Evolutionary conservation across 164 flowering plant genomes (phyloP), one percentile per base, ranked within the genome.

Genomic region (Aristolochia californica): DNA sequence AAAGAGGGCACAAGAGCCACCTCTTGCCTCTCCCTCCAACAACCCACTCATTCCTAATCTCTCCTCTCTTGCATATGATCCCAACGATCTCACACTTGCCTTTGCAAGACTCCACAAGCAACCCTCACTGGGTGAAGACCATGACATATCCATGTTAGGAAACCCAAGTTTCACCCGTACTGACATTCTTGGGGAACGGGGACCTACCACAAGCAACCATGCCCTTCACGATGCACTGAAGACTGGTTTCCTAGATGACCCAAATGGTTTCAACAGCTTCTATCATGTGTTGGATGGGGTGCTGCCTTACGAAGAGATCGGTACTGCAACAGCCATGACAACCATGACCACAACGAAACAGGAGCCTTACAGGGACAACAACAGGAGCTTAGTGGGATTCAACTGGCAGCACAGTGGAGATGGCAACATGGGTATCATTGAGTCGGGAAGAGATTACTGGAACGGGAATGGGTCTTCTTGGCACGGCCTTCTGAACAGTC

Each of bases 401-500:
- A 85, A 83, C 24, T 83, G 89, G 89, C 85, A 84, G 63, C 57
- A 53, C 66, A 65, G 62, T 53, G 83, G 74, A 24, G 82, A 73
- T 21, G 61, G 62, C 17, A 64, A 26, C 62, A 59, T 78, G 74
- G 79, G 58, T 43, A 71, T 61, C 58, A 82, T 76, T 56, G 81
- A 78, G 52, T 48, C 78, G 50, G 77, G 68, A 24, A 78, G 79
- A 72, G 83, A 71, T 30, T 76, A 79, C 67, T 82, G 93, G 88
- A 80, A 74, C 74, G 81, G 75, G 15, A 12, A 78, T 57, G 77
- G 70, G 34, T 67, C 82, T 15, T 71, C 88, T 45, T 83, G 91
- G 91, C 89, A 81, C 69, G 88, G 88, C 2, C 82, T 87, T 66
- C 70, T 87, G 52, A 81, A 87, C 48, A 83, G 79, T 55, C 82